Base-by-base conservation (phyloP, 78 protist genomes). In the Dictyostelium citrinum region DNA sequence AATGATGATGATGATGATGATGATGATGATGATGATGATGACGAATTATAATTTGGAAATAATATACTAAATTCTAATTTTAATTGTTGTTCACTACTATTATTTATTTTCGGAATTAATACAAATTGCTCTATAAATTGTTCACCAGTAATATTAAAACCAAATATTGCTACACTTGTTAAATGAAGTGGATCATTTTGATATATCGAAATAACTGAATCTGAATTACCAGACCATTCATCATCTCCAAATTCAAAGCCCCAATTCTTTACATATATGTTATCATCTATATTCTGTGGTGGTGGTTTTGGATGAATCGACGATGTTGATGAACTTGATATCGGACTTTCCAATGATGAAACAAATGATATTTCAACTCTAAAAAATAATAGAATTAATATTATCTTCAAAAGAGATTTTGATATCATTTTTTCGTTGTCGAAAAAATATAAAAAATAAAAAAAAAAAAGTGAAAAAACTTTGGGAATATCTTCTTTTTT, bases 261-360 rank as follows among this genome's bases (percentile, higher is more conserved):
- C 77, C 77, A 70, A 70, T 70, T 70, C 37, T 70, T 70, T 70
- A 70, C 39, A 70, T 70, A 70, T 29, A 12, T 70, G 33, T 70
- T 70, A 70, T 70, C 33, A 16, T 70, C 77, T 55, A 55, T 55
- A 14, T 20, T 5, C 11, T 10, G 41, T 29, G 41, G 2, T 5
- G 43, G 43, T n/a, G 70, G 24, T 60, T 22, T n/a, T 60, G 70
- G 31, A 1, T 22, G 14, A 1, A 31, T 58, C 7, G 72, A 27
- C 11, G 72, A 10, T 64, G 72, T 10, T 27, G 31, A 1, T 64
- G 35, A n/a, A 8, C 4, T 1, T 60, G 70, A 60, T 60, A n/a
- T 3, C 2, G 70, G 24, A 51, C 20, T 17, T 51, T 55, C 64
- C 16, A 55, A 20, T 55, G 64, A 55, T 20, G 27, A 55, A 55